Percentiles rank a stretch among this genome's conserved stretches.
Conservation (phyloP, 176 grass and related monocot genomes). For the Carex parvula region DNA sequence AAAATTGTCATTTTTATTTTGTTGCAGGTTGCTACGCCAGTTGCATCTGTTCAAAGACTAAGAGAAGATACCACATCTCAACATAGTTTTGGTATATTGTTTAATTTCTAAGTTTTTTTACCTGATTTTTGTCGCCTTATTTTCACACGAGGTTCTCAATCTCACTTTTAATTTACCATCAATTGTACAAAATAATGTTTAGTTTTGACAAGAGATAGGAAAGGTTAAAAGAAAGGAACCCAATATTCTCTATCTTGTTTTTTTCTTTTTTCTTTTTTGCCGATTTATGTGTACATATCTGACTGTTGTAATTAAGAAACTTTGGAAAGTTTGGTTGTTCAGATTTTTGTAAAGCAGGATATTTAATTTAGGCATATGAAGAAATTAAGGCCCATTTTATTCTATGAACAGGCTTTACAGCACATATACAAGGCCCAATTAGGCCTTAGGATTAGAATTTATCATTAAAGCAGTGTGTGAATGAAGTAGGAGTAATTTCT, state of each 20-base stretch:
- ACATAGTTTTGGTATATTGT: background rate
- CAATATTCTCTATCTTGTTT: no score
- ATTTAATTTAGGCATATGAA: background rate
- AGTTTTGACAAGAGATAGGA: no score
- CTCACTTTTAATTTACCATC: background rate
- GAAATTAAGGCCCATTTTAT: background rate
- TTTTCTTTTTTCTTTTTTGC: background rate
- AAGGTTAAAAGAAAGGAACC: no score
- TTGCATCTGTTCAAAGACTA: background rate
- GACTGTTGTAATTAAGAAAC: background rate
- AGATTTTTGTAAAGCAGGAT: background rate
- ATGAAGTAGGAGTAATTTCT: no score
- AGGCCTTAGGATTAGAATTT: background rate
- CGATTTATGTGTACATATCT: background rate
- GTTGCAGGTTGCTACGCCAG: background rate
- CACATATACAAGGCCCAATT: background rate
- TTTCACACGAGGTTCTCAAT: background rate
- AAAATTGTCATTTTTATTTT: background rate
- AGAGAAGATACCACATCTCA: background rate
- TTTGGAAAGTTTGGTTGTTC: background rate
- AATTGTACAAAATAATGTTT: background rate
- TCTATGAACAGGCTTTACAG: background rate
- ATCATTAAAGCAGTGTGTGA: no score
- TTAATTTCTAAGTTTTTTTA: background rate
- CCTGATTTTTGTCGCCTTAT: background rate